These are phyloP conservation scores for Ganoderma multipileum DNA, from an alignment of 1,284 basidiomycete species.

Conservation along the genomic window DNA sequence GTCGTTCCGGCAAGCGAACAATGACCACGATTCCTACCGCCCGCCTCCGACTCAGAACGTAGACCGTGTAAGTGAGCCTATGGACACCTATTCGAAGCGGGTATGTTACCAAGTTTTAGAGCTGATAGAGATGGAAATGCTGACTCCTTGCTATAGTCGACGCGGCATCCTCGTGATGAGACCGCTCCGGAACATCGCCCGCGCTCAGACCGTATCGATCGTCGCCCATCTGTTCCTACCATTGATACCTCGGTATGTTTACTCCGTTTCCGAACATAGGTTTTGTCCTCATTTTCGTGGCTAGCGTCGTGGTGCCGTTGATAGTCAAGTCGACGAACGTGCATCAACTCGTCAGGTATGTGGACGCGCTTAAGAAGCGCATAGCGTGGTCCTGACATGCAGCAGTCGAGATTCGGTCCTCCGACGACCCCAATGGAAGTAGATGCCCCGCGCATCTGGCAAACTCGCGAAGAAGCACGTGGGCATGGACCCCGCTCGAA, in stretches of 20 bases:
- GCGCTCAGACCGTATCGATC: constrained; percentile 18
- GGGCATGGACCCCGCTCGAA: constrained; percentile 3
- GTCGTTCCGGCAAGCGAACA: constrained; percentile 11
- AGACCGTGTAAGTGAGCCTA: constrained; percentile 2
- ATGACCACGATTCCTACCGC: constrained; percentile 13
- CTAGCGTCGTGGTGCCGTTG: constrained; percentile 17
- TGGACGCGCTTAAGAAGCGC: background rate
- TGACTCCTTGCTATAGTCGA: background rate
- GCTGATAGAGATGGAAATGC: background rate
- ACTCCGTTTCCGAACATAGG: background rate
- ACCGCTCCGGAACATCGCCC: constrained; percentile 3
- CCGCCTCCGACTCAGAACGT: background rate
- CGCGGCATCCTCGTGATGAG: constrained; percentile 9
- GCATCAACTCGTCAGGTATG: constrained; percentile 6
- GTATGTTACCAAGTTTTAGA: constrained; percentile 6
- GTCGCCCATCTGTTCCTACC: constrained; percentile 16
- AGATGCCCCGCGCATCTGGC: constrained; percentile 1
- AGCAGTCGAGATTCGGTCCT: constrained; percentile 9
- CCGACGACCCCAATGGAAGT: constrained; percentile 3
- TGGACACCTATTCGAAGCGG: constrained; percentile 15
- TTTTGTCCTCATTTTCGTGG: background rate
- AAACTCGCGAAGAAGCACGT: constrained; percentile 5
- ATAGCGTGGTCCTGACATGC: background rate
- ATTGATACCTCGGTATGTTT: constrained; percentile 20
- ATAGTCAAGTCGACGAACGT: constrained; percentile 8